Conservation (phyloP, 768 basidiomycete genomes). For the Tremella mesenterica region DNA sequence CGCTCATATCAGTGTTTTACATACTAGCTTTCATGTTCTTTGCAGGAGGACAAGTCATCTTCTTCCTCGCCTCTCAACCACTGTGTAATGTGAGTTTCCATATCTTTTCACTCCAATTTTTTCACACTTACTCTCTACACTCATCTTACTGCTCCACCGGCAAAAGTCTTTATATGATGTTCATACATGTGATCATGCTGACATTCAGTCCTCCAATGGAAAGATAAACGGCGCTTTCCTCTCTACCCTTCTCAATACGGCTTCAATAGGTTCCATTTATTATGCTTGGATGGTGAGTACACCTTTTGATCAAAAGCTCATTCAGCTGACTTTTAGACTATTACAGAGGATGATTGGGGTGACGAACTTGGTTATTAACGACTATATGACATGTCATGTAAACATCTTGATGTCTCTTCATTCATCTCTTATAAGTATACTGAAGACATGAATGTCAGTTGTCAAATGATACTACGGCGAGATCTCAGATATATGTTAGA, state of each 20-base stretch:
- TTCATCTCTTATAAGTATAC: too few relatives aligned
- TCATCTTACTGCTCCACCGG: neutral
- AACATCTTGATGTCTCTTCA: too few relatives aligned
- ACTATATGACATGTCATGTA: too few relatives aligned
- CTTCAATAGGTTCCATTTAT: slow-evolving; percentile 59
- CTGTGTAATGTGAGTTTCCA: slow-evolving; percentile 57
- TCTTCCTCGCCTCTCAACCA: slow-evolving; percentile 67
- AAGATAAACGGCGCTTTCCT: slow-evolving; percentile 82
- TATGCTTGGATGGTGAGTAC: slow-evolving; percentile 56
- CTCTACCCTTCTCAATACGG: slow-evolving; percentile 74
- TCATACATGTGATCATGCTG: too few relatives aligned
- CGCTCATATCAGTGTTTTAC: slow-evolving; percentile 53
- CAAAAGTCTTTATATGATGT: neutral
- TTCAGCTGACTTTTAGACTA: slow-evolving; percentile 15
- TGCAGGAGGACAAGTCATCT: slow-evolving; percentile 68
- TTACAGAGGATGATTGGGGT: slow-evolving; percentile 64
- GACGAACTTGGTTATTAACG: too few relatives aligned
- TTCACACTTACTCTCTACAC: too few relatives aligned
- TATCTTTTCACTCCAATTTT: neutral
- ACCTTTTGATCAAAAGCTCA: neutral
- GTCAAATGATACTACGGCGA: too few relatives aligned
- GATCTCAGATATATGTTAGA: too few relatives aligned
- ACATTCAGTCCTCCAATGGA: slow-evolving; percentile 47
- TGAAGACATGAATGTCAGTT: too few relatives aligned
- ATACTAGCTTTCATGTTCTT: slow-evolving; percentile 66